A percentile compares a stretch with the other conserved stretches of the same genome.
These are phyloP conservation scores for Malus fusca DNA, from an alignment of 306 rosid genomes.

Conservation along the genomic window DNA sequence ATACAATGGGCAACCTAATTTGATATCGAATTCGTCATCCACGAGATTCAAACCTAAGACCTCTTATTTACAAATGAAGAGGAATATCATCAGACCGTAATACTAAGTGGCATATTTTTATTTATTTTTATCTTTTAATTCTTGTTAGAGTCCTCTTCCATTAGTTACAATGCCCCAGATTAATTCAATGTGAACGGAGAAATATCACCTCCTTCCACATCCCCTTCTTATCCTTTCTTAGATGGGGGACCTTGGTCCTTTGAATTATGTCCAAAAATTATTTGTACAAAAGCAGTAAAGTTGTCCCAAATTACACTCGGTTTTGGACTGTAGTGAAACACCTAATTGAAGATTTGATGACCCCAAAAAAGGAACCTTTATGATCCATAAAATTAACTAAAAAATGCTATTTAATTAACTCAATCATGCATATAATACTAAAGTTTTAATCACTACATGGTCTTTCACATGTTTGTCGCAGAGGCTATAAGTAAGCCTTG, in stretches of 20 bases:
- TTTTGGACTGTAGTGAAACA: background rate
- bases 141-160: background rate
- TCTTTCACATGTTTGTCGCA: background rate
- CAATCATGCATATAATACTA: background rate
- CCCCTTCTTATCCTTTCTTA: background rate
- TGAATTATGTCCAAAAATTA: constrained; percentile 11
- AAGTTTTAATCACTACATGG: background rate
- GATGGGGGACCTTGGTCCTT: background rate
- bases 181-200: constrained; percentile 4
- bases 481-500: background rate
- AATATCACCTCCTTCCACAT: constrained; percentile 13
- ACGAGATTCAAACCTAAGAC: too few relatives aligned
- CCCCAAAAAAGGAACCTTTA: background rate
- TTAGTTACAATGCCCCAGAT: constrained; percentile 23
- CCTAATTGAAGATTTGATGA: background rate
- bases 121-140: background rate
- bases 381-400: background rate
- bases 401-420: background rate
- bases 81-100: accelerated
- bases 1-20: too few relatives aligned
- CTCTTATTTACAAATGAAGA: too few relatives aligned
- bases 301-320: background rate
- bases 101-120: background rate
- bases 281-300: background rate
- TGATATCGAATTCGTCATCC: too few relatives aligned